phyloP scores from a whole-genome alignment of 257 asterid species.

The Dorcoceras hygrometricum region DNA sequence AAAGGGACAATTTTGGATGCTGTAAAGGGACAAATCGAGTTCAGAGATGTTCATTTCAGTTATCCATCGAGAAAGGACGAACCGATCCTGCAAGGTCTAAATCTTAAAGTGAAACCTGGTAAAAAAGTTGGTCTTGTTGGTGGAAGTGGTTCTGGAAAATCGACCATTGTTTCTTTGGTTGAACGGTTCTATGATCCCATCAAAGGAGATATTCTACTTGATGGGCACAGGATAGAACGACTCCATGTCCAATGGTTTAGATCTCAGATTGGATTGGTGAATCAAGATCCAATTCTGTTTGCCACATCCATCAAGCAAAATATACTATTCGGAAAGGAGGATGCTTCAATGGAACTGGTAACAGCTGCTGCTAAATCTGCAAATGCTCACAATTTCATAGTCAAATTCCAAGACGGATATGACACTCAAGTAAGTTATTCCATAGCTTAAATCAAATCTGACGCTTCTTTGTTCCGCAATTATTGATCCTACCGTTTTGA shows the following conservation, averaged over 20 bases:
- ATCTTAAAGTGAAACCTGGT: conserved; percentile 34
- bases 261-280: conserved; percentile 78
- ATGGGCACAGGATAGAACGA: conserved; percentile 65
- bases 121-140: conserved; percentile 41
- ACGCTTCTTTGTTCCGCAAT: background rate
- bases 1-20: conserved; percentile 22
- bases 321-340: conserved; percentile 70
- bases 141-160: conserved; percentile 78
- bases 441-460: background rate
- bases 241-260: conserved; percentile 78
- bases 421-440: conserved; percentile 43
- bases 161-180: conserved; percentile 60
- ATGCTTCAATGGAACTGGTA: conserved; percentile 61
- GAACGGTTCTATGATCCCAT: conserved; percentile 73
- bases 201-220: conserved; percentile 67
- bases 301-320: conserved; percentile 78
- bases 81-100: conserved; percentile 30
- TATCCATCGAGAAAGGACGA: conserved; percentile 43
- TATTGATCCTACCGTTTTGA: background rate
- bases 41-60: conserved; percentile 37
- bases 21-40: conserved; percentile 41
- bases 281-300: conserved; percentile 80
- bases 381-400: conserved; percentile 67
- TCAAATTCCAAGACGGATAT: conserved; percentile 56
- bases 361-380: conserved; percentile 71